phyloP scores from a whole-genome alignment of 495 filamentous ascomycete genomes.

The Daldinia childiae region DNA sequence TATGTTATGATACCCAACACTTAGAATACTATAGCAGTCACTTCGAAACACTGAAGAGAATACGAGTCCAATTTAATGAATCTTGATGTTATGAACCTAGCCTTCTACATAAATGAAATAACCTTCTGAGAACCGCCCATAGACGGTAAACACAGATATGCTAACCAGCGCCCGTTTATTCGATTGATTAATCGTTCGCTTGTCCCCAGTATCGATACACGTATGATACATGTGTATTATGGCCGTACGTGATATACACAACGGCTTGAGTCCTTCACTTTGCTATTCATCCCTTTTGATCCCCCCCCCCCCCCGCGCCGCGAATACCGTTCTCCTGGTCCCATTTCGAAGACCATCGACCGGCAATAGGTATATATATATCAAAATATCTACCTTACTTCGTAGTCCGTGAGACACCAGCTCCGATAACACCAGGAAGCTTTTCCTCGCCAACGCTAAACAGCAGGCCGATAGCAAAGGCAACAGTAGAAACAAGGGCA shows the following conservation, averaged over 20 bases:
- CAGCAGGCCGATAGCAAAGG: slow-evolving; percentile 76
- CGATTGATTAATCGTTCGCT: slow-evolving; percentile 5
- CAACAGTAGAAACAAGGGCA: slow-evolving; percentile 65
- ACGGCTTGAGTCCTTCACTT: slow-evolving; percentile 8
- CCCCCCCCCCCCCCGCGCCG: too few relatives aligned
- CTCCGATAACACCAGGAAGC: slow-evolving; percentile 86
- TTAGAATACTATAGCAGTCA: neutral
- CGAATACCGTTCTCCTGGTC: neutral
- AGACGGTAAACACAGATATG: slow-evolving; percentile 23
- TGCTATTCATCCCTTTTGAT: neutral
- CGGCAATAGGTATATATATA: neutral
- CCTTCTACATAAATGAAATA: slow-evolving; percentile 40
- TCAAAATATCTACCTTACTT: slow-evolving; percentile 48
- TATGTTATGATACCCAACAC: slow-evolving; percentile 6
- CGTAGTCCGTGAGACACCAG: slow-evolving; percentile 73
- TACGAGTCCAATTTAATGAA: slow-evolving; percentile 9
- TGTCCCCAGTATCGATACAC: slow-evolving; percentile 39
- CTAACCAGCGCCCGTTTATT: slow-evolving; percentile 35
- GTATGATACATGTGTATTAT: slow-evolving; percentile 40
- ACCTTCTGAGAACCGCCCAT: slow-evolving; percentile 6
- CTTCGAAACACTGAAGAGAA: neutral
- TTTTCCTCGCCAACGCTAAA: slow-evolving; percentile 80
- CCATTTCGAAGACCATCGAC: neutral
- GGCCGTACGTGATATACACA: slow-evolving; percentile 1
- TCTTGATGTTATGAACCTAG: slow-evolving; percentile 17